Percentiles rank a stretch among this genome's conserved stretches.
These are phyloP conservation scores for Apium graveolens DNA, from an alignment of 129 eudicot genomes.

Conservation along the genomic window DNA sequence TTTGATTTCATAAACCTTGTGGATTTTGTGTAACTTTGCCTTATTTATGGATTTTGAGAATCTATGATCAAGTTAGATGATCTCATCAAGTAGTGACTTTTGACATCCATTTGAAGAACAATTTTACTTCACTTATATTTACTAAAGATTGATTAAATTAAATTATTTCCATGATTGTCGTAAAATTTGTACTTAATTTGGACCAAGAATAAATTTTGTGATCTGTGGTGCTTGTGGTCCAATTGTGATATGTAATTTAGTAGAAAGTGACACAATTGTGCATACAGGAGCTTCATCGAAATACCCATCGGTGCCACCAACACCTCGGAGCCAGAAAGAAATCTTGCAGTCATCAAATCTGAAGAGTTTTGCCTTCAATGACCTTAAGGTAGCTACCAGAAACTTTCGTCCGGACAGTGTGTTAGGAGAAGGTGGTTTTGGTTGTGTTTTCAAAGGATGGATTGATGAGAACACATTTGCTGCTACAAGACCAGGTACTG, in stretches of 20 bases:
- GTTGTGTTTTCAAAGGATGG: constrained; percentile 78
- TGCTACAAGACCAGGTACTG: constrained; percentile 65
- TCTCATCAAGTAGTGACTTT: background rate
- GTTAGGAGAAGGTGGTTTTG: constrained; percentile 80
- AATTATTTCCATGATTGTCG: background rate
- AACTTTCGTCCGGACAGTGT: constrained; percentile 79
- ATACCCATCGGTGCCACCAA: constrained; percentile 28
- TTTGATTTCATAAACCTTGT: background rate
- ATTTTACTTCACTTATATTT: no score
- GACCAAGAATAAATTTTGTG: background rate
- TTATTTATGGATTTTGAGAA: background rate
- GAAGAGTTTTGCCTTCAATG: constrained; percentile 46
- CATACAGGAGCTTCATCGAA: constrained; percentile 26
- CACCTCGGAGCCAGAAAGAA: constrained; percentile 50
- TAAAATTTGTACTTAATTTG: background rate
- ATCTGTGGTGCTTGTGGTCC: background rate
- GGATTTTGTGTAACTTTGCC: background rate
- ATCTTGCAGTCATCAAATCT: constrained; percentile 50
- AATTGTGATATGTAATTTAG: background rate
- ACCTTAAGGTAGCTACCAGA: constrained; percentile 51
- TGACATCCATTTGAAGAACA: background rate
- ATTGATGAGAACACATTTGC: constrained; percentile 55
- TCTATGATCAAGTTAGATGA: background rate
- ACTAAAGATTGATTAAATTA: no score
- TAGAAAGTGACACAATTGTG: constrained; percentile 4